Evolutionary conservation across 257 asterid genomes (phyloP).

Genomic region (Solanum pinnatisectum): DNA sequence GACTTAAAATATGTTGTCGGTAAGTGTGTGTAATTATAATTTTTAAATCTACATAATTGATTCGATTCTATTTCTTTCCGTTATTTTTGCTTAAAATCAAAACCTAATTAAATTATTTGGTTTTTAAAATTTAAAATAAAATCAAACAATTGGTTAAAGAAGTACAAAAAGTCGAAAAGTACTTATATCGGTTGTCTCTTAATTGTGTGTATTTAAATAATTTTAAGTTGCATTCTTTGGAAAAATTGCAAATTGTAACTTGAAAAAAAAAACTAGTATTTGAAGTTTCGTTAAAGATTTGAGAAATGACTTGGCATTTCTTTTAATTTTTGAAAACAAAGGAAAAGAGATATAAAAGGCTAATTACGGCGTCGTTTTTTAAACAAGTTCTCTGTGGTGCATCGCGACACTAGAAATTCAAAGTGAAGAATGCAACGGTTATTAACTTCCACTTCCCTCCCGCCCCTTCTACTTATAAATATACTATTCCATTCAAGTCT

Average conservation of each 20-base stretch:
- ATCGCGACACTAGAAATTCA: neutral
- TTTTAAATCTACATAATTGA: too few species aligned
- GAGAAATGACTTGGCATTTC: too few species aligned
- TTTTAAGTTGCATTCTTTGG: neutral
- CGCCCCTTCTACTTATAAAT: neutral
- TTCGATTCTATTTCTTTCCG: neutral
- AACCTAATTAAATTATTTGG: neutral
- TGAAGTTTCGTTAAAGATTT: neutral
- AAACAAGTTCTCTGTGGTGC: neutral
- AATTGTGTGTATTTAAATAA: neutral
- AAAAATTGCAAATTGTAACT: neutral
- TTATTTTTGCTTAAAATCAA: neutral
- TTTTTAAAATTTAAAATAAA: too few species aligned
- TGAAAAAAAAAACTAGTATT: too few species aligned
- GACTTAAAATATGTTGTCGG: neutral
- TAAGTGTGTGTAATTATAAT: neutral
- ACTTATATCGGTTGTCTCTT: neutral
- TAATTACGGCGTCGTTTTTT: neutral
- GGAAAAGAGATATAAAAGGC: neutral
- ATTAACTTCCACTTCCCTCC: constrained; percentile 29
- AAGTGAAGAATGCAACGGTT: constrained; percentile 18
- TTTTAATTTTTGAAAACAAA: neutral
- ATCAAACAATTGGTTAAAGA: neutral
- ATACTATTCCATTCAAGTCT: neutral
- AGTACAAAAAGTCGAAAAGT: neutral